Conservation (phyloP, 176 grass and related monocot species). For the Aegilops tauschii region DNA sequence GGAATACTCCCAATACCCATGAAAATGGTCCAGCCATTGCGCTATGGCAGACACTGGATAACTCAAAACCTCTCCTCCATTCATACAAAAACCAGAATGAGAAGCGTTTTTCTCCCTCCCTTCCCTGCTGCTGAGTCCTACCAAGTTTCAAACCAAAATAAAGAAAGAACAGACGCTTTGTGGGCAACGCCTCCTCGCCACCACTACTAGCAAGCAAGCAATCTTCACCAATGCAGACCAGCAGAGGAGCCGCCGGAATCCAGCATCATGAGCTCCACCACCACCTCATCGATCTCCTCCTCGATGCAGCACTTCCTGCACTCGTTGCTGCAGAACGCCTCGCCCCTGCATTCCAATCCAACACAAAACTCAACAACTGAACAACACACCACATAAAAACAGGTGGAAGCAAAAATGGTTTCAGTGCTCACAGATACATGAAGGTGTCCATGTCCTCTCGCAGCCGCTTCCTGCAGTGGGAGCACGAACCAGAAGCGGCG, state of each 20-base stretch:
- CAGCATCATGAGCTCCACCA: conserved; percentile 19
- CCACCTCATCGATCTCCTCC: conserved; percentile 50
- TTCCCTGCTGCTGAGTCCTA: background rate
- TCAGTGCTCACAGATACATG: conserved; percentile 68
- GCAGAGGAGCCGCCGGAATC: conserved; percentile 10
- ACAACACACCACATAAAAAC: background rate
- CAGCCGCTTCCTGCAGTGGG: conserved; percentile 68
- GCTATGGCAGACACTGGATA: background rate
- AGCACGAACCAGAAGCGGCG: conserved; percentile 43
- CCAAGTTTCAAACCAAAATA: background rate
- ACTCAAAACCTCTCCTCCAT: conserved; percentile 26
- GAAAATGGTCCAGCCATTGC: conserved; percentile 30
- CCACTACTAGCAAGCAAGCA: conserved; percentile 6
- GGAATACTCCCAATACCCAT: conserved; percentile 22
- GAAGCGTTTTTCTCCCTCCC: conserved; percentile 15
- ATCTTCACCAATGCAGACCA: conserved; percentile 11
- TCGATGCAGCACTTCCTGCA: conserved; percentile 70
- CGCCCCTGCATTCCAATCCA: conserved; percentile 47
- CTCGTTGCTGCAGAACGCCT: conserved; percentile 83
- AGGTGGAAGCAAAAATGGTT: background rate
- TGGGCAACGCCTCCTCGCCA: background rate
- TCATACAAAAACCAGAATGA: conserved; percentile 53
- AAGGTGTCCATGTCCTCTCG: conserved; percentile 54
- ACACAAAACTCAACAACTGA: conserved; percentile 9
- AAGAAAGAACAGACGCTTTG: background rate